Percentiles rank a stretch among this genome's conserved stretches.
These are phyloP conservation scores for Ogataea hybrid DNA, from an alignment of 1,139 yeast genomes.

Conservation along the genomic window DNA sequence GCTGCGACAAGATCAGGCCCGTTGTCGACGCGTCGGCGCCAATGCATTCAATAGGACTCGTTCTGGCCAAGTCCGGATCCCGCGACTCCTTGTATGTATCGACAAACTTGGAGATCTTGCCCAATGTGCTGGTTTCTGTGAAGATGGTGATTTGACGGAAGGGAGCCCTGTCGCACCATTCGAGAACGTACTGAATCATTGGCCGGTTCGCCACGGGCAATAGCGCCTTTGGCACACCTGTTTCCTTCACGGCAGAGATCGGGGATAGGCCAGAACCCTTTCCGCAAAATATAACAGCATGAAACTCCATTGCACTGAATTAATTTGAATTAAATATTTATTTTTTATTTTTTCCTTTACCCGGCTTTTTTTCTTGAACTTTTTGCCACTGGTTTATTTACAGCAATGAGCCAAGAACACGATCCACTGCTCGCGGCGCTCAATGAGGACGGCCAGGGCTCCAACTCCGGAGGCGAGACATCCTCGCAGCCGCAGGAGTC, in stretches of 20 bases:
- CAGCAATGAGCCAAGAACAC: constrained; percentile 58
- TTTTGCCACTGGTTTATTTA: constrained; percentile 11
- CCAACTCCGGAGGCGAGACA: constrained; percentile 1
- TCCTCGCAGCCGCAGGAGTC: constrained; percentile 3
- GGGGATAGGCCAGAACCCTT: constrained; percentile 74
- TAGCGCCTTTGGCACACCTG: constrained; percentile 78
- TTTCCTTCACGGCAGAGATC: constrained; percentile 54
- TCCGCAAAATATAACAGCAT: constrained; percentile 88
- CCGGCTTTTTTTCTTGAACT: constrained; percentile 10
- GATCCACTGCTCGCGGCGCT: constrained; percentile 77
- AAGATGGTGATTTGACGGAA: constrained; percentile 61
- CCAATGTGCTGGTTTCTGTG: constrained; percentile 38
- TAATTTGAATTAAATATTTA: not conserved
- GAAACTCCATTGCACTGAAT: constrained; percentile 72
- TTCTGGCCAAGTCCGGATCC: constrained; percentile 31
- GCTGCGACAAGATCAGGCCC: constrained; percentile 61
- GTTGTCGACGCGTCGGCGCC: constrained; percentile 49
- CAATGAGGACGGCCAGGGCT: constrained; percentile 63
- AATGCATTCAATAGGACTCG: constrained; percentile 45
- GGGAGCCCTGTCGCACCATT: constrained; percentile 91
- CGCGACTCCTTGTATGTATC: constrained; percentile 32
- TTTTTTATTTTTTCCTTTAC: constrained; percentile 3
- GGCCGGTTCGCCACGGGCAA: constrained; percentile 89
- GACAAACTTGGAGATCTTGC: constrained; percentile 31
- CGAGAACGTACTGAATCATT: constrained; percentile 83